Base-by-base conservation (phyloP, 768 basidiomycete species). In the Lyophyllum decastes region DNA sequence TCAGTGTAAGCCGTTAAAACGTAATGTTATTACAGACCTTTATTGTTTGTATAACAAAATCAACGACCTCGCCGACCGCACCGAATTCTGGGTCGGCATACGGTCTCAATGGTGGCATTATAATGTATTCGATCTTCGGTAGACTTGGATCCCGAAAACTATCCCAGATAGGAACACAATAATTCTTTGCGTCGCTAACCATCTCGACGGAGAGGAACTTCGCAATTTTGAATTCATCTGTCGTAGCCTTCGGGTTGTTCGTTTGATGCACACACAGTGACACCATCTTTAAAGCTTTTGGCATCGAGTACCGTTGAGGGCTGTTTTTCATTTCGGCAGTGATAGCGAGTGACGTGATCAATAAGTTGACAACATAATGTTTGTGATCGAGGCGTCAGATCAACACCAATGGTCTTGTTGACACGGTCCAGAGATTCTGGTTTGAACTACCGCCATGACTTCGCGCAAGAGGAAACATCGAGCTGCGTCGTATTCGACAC, bases 31-130 rank as follows among this genome's bases (percentile, higher is more conserved):
- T 8, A 48, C 35, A 45, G 21, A 61, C 52, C 54, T 61, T 60
- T 4, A 60, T 48, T 21, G 66, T 64, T 53, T 74, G 73, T 5
- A 64, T 66, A 10, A 72, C 68, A 48, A 73, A 71, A 61, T 73
- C 72, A 7, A 72, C 64, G 2, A 70, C 67, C 49, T 73, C 73
- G 14, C 59, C 62, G 6, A 67, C 64, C 16, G 62, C 57, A 9
- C 54, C 46, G 46, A 69, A 76, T 24, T 70, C 67, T 2, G 72
- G 73, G 50, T 75, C 70, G 46, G 74, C 69, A 51, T 72, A 76
- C 17, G 65, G 64, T 47, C 74, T 67, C 17, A 79, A 67, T 1
- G 75, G 53, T 0, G 78, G 79, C 72, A 76, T 78, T 2, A 73
- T 66, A 2, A 75, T 48, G 2, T 70, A 66, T 10, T 34, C 30